Conservation (phyloP, 495 filamentous ascomycete species). For the Lepidopterella palustris region DNA sequence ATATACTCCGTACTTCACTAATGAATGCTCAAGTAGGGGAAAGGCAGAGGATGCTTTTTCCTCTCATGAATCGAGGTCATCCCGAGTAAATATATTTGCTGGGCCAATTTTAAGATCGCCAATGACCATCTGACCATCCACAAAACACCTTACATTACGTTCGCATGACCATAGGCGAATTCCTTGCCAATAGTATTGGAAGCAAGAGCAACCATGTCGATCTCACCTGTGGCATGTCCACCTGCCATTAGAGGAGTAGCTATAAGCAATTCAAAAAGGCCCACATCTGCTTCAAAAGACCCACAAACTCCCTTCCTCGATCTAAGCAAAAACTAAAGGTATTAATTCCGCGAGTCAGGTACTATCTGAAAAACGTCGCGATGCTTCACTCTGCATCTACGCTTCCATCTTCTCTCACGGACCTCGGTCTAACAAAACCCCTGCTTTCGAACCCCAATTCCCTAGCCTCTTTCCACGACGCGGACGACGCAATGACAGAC, state of each 20-base stretch:
- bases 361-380: neutral
- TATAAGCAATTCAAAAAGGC: neutral
- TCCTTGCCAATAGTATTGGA: neutral
- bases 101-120: too few species aligned
- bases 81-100: too few species aligned
- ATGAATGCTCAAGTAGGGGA: too few species aligned
- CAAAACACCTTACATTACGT: neutral
- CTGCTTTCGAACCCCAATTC: neutral
- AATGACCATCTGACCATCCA: too few species aligned
- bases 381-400: neutral
- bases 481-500: slow-evolving; percentile 28
- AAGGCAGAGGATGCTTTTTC: too few species aligned
- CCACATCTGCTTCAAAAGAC: neutral
- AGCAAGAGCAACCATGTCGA: neutral
- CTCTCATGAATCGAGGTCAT: too few species aligned
- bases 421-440: neutral
- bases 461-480: neutral
- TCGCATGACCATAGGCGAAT: neutral
- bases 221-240: neutral
- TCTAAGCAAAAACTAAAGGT: neutral
- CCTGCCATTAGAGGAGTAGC: slow-evolving; percentile 2
- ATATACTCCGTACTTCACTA: neutral
- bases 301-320: neutral
- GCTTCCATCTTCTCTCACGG: neutral
- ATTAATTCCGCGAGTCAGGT: neutral